Conservation (phyloP, 140 eudicot species). For the Artemisia princeps region DNA sequence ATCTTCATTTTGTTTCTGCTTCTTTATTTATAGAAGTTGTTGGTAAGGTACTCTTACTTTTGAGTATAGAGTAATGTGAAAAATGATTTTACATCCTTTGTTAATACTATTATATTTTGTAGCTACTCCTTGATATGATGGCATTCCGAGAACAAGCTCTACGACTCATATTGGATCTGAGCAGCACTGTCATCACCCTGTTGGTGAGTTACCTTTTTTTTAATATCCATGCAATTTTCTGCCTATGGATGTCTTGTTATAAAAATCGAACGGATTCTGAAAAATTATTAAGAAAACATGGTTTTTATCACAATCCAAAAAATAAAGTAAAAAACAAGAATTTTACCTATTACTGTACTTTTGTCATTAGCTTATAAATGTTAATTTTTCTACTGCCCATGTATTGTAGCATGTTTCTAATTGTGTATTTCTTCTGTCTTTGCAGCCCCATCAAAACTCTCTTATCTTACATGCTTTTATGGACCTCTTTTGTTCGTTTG, state of each 20-base stretch:
- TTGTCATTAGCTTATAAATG: no score
- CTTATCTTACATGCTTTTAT: conserved; percentile 90
- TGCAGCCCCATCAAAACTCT: conserved; percentile 98
- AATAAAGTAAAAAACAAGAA: background rate
- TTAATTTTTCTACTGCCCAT: background rate
- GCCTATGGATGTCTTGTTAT: conserved; percentile 2
- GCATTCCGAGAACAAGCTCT: conserved; percentile 96
- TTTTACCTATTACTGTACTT: background rate
- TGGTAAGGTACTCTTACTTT: conserved; percentile 4
- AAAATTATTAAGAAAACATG: conserved; percentile 7
- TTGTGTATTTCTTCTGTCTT: conserved; percentile 29
- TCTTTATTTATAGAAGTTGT: conserved; percentile 13
- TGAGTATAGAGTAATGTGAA: conserved; percentile 13
- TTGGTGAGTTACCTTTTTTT: conserved; percentile 52
- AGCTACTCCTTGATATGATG: conserved; percentile 96
- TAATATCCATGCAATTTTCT: conserved; percentile 7
- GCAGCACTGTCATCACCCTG: conserved; percentile 94
- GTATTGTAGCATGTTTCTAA: conserved; percentile 9
- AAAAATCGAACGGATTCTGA: conserved; percentile 3
- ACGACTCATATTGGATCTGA: conserved; percentile 87
- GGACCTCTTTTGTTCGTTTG: conserved; percentile 96
- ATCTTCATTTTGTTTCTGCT: background rate
- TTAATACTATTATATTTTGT: conserved; percentile 25
- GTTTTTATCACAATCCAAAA: conserved; percentile 8
- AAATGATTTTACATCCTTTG: conserved; percentile 21